Evolutionary conservation across 306 rosid genomes (phyloP), one percentile per base, ranked within the genome.

Genomic region (Abrus pulchellus): DNA sequence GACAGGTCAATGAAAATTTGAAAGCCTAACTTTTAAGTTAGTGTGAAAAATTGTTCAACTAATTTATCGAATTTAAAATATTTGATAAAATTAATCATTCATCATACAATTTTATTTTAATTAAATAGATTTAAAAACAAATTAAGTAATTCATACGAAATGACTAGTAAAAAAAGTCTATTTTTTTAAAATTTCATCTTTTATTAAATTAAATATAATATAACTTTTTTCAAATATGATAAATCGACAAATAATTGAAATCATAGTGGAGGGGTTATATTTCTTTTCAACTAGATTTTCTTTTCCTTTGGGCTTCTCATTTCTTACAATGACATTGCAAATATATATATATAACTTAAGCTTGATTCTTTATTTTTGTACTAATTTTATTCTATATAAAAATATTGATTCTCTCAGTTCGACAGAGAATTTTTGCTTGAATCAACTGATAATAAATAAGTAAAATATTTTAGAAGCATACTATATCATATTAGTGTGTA

Each of bases 401-500:
- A 49, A 50, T 6, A 29, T 49, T 14, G 53, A 9, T n/a, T 14
- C 9, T 36, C 20, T 54, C 85, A 83, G 49, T 55, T 77, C 34
- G 80, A 75, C 84, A 66, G 80, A 75, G 82, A 84, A 80, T 84
- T 47, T 75, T n/a, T 13, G 84, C 68, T 68, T 69, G 32, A 49
- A 48, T 68, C 40, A 40, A 68, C 68, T 49, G n/a, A 72, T 10
- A 12, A 75, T 32, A 48, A 70, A 6, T 50, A 34, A 11, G 32
- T 43, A 59, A 20, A 32, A 12, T 52, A 71, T 3, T 48, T 4
- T 59, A 38, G 38, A 29, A 73, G 40, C 40, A 36, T 36, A 36
- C n/a, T 3, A 72, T 47, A 79, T 59, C 30, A 2, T 20, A 20
- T 20, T 20, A 20, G 20, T 20, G 20, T 20, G 20, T 20, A 20